Evolutionary conservation across 2,329 filamentous ascomycete genomes (phyloP).

Genomic region (Tolypocladium inflatum): DNA sequence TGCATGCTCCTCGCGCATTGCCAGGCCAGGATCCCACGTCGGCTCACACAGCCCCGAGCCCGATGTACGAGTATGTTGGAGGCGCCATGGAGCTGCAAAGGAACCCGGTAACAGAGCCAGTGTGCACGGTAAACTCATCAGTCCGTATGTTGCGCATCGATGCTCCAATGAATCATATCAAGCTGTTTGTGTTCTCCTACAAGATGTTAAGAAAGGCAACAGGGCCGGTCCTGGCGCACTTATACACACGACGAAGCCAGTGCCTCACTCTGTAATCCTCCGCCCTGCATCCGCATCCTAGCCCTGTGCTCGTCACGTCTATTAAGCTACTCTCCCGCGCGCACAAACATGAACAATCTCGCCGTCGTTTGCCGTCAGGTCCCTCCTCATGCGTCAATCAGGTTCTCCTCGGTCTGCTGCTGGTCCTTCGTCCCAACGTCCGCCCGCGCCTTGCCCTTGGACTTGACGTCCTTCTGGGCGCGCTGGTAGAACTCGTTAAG

Average conservation of each 20-base stretch:
- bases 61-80: not conserved
- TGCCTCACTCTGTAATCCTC: not conserved
- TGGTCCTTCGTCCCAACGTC: conserved; percentile 28
- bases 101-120: not conserved
- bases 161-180: not conserved
- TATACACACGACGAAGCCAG: not conserved
- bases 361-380: not conserved
- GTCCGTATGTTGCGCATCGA: not conserved
- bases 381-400: conserved; percentile 44
- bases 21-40: no score
- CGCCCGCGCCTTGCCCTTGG: conserved; percentile 47
- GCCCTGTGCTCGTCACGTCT: not conserved
- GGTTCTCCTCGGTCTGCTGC: conserved; percentile 43
- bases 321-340: not conserved
- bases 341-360: not conserved
- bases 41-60: no score
- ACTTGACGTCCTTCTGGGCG: conserved; percentile 51
- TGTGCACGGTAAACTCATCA: not conserved
- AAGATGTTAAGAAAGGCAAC: not conserved
- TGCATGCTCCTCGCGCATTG: not conserved
- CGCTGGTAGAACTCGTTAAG: conserved; percentile 77
- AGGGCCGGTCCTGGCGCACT: not conserved
- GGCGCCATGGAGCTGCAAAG: not conserved
- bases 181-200: not conserved
- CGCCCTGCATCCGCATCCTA: not conserved